Conservation (phyloP, 805 yeast species). For the Candida berthetii region DNA sequence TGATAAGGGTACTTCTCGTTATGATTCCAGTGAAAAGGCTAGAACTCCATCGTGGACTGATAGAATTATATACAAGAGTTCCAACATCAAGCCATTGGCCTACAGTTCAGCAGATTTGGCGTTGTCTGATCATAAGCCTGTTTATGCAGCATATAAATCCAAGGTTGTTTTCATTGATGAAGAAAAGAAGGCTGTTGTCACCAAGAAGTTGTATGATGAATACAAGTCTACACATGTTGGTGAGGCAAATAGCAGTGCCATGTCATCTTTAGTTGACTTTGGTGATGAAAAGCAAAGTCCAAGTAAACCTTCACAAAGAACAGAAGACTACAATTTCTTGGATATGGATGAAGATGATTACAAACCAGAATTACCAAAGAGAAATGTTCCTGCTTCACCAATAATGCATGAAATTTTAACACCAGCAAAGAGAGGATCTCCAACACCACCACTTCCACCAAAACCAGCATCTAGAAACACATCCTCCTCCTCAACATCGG, state of each 20-base stretch:
- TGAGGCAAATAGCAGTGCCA: conserved; percentile 16
- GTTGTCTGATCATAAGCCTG: conserved; percentile 91
- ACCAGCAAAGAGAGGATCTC: conserved; percentile 10
- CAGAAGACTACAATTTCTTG: conserved; percentile 9
- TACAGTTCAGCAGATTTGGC: conserved; percentile 62
- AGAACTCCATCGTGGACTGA: conserved; percentile 98
- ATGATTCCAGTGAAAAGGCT: conserved; percentile 88
- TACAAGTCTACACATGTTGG: conserved; percentile 35
- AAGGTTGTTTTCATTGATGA: conserved; percentile 68
- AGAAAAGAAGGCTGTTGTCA: conserved; percentile 44
- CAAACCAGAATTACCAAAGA: conserved; percentile 13
- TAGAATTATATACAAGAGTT: conserved; percentile 66
- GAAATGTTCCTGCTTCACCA: conserved; percentile 4
- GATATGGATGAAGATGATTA: conserved; percentile 13
- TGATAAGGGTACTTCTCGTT: conserved; percentile 73
- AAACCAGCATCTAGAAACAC: conserved; percentile 10
- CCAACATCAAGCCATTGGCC: conserved; percentile 50
- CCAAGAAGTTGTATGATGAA: conserved; percentile 52
- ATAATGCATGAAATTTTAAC: conserved; percentile 9
- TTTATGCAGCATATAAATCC: conserved; percentile 70
- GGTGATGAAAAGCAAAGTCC: conserved; percentile 3
- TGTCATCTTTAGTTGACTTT: conserved; percentile 16
- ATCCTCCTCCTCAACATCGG: conserved; percentile 1
- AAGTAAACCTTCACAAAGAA: conserved; percentile 1
- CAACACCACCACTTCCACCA: conserved; percentile 8